Evolutionary conservation across 768 basidiomycete genomes (phyloP), one percentile per base, ranked within the genome.

Genomic region (Lanmaoa pseudosensibilis): DNA sequence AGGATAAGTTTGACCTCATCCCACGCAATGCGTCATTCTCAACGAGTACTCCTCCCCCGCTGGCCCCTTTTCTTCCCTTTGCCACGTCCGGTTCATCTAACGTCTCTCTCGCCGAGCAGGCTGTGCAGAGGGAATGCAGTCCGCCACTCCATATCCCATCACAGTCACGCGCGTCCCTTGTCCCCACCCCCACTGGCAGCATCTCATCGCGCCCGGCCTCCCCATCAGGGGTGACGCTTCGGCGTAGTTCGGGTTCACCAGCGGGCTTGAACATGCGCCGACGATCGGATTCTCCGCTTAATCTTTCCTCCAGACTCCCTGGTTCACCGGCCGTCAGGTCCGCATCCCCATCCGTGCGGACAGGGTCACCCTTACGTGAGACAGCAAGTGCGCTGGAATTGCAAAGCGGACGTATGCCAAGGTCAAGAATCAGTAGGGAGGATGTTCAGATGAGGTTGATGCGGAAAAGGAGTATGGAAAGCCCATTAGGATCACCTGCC

Each of bases 371-470:
- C 12, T 27, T 72, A 13, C 63, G 65, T 11, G 68, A 66, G 36
- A 49, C 38, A 2, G 53, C 59, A n/a, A 68, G 59, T 32, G 54
- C 55, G 5, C 68, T 66, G 43, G 67, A 67, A 6, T 41, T 63
- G 19, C 59, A 62, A 32, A 43, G 46, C 25, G 61, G 49, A 4
- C 63, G 63, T 62, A 57, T 34, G 62, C 68, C 60, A 3, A 76
- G 75, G 50, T 74, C 74, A 25, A 75, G 82, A 43, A 83, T 86
- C 55, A 83, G 73, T 50, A 77, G 78, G 30, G 83, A 83, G 51
- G 80, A 81, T 46, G 77, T 87, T 19, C 78, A 81, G 56, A 71
- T 78, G 50, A 75, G 81, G 36, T 65, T 85, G 49, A 61, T 78
- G 65, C 74, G 72, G 47, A 75, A 77, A 60, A 70, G 75, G 54